Evolutionary conservation across 805 yeast species (phyloP).

Genomic region (Starmerella bombicola): DNA sequence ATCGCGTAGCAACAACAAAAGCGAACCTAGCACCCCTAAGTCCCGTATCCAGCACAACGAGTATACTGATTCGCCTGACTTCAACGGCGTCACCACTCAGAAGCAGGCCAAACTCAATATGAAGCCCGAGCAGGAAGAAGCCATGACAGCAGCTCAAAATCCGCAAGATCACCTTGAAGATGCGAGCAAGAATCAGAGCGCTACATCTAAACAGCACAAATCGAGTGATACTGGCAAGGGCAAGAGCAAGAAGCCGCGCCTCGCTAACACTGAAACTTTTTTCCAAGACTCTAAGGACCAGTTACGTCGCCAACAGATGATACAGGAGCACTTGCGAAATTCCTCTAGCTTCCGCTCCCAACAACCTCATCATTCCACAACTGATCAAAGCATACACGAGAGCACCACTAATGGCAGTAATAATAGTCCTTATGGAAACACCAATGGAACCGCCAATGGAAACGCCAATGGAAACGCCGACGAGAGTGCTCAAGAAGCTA

Average conservation of each 20-base stretch:
- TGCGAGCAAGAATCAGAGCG: constrained; percentile 3
- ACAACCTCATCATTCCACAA: neutral
- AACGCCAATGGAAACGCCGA: neutral
- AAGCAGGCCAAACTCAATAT: neutral
- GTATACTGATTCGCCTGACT: neutral
- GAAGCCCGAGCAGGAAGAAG: constrained; percentile 6
- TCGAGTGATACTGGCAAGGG: neutral
- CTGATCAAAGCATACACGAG: neutral
- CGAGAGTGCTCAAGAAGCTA: neutral
- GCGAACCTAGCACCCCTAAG: neutral
- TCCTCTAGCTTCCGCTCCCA: neutral
- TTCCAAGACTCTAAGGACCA: constrained; percentile 12
- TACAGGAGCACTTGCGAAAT: constrained; percentile 7
- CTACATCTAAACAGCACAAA: neutral
- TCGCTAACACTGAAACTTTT: constrained; percentile 18
- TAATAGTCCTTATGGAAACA: too few species aligned
- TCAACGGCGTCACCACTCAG: neutral
- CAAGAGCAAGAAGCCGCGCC: constrained; percentile 3
- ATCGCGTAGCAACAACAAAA: constrained; percentile 2
- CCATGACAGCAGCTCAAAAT: constrained; percentile 12
- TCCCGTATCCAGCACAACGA: neutral
- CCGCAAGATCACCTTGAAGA: constrained; percentile 11
- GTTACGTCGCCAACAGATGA: constrained; percentile 15
- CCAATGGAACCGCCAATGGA: too few species aligned
- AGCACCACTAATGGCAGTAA: neutral